Percentiles rank a stretch among this genome's conserved stretches.
Evolutionary conservation across 345 rosid genomes (phyloP).

Genomic region (Populus euphratica): DNA sequence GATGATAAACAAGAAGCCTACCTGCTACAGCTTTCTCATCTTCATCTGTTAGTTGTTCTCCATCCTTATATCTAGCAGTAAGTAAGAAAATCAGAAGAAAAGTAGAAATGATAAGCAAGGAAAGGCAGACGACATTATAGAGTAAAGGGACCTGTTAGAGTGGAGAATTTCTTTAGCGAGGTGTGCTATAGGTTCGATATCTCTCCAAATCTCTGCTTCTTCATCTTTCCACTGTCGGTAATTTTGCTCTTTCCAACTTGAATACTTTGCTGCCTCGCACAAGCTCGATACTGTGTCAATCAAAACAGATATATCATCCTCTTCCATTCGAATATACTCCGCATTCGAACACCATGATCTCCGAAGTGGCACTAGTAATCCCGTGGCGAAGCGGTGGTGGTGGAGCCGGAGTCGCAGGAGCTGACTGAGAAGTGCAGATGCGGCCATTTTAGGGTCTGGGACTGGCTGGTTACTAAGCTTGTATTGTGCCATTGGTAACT

Average conservation of each 20-base stretch:
- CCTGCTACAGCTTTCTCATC: conserved; percentile 55
- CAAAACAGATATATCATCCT: conserved; percentile 28
- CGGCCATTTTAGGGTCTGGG: conserved; percentile 33
- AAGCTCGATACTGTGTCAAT: conserved; percentile 21
- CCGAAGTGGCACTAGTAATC: conserved; percentile 29
- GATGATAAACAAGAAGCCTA: conserved; percentile 76
- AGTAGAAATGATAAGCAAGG: neutral
- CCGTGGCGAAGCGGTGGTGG: conserved; percentile 23
- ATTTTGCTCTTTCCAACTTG: conserved; percentile 58
- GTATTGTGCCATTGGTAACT: no score
- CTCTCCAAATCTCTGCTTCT: conserved; percentile 65
- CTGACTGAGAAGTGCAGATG: conserved; percentile 36
- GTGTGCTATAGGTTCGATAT: conserved; percentile 48
- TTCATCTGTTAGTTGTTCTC: conserved; percentile 55
- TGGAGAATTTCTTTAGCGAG: conserved; percentile 75
- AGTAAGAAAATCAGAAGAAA: conserved; percentile 7
- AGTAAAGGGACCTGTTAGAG: conserved; percentile 49
- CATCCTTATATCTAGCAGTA: conserved; percentile 62
- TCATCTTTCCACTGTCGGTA: conserved; percentile 72
- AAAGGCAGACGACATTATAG: neutral
- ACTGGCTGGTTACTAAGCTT: no score
- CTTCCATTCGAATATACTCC: conserved; percentile 38
- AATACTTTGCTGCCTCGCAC: conserved; percentile 31
- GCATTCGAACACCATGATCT: conserved; percentile 26
- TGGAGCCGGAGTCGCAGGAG: conserved; percentile 39